Conservation (phyloP, 2,329 filamentous ascomycete species). For the Dothideomycetes sp. region DNA sequence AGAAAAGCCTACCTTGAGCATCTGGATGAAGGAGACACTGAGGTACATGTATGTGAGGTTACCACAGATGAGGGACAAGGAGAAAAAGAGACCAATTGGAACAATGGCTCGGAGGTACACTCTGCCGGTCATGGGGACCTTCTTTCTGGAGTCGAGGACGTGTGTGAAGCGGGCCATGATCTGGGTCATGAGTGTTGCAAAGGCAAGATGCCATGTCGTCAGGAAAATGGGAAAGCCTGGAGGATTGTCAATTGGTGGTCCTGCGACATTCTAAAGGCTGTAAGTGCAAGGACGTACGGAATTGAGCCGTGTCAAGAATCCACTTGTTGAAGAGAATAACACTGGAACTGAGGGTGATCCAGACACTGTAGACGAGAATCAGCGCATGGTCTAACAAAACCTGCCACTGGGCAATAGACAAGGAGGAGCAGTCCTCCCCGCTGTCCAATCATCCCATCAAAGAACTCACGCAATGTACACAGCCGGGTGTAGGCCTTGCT, state of each 20-base stretch:
- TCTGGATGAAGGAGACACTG: slow-evolving; percentile 94
- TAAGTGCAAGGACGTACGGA: slow-evolving; percentile 49
- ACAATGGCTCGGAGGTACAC: slow-evolving; percentile 90
- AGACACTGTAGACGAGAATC: slow-evolving; percentile 49
- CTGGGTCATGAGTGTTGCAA: slow-evolving; percentile 91
- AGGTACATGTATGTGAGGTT: slow-evolving; percentile 94
- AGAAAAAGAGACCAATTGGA: slow-evolving; percentile 93
- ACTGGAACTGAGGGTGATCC: slow-evolving; percentile 85
- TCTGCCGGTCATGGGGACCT: slow-evolving; percentile 91
- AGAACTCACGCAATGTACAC: slow-evolving; percentile 62
- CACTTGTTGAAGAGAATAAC: slow-evolving; percentile 99
- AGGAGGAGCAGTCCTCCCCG: no score
- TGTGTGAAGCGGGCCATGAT: slow-evolving; percentile 80
- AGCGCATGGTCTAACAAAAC: no score
- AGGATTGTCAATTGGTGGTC: slow-evolving; percentile 25
- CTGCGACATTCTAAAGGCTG: not conserved
- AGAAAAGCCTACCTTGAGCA: slow-evolving; percentile 68
- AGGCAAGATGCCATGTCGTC: slow-evolving; percentile 90
- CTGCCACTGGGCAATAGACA: no score
- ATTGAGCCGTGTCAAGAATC: slow-evolving; percentile 68
- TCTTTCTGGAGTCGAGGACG: slow-evolving; percentile 86
- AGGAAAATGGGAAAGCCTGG: slow-evolving; percentile 57
- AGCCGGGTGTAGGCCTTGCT: slow-evolving; percentile 62
- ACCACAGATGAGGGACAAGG: slow-evolving; percentile 87
- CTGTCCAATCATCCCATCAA: not conserved